These are phyloP conservation scores for Phytophthora capsici DNA, from an alignment of 352 stramenopile genomes.

Conservation along the genomic window DNA sequence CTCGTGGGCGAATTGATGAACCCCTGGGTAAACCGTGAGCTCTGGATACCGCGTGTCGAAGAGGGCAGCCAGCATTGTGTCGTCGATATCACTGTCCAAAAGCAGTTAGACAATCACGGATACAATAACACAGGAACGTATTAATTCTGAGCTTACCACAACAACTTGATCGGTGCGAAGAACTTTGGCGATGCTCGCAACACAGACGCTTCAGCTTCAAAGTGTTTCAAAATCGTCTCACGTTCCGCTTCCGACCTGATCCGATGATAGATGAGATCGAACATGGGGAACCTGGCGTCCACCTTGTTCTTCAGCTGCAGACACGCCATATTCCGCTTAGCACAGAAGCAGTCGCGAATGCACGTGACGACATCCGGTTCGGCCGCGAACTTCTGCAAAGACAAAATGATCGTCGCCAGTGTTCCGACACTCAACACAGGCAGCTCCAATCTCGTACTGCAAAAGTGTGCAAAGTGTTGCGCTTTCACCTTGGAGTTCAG, in stretches of 20 bases:
- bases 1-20: constrained; percentile 85
- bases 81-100: constrained; percentile 74
- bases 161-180: constrained; percentile 61
- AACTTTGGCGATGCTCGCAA: constrained; percentile 44
- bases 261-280: constrained; percentile 71
- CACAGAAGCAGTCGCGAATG: constrained; percentile 67
- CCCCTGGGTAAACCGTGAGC: constrained; percentile 81
- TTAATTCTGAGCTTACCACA: constrained; percentile 47
- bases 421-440: constrained; percentile 41
- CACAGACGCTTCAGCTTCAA: constrained; percentile 56
- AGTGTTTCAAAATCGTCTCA: constrained; percentile 65
- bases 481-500: constrained; percentile 79
- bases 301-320: constrained; percentile 74
- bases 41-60: constrained; percentile 86
- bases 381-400: constrained; percentile 61
- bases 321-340: constrained; percentile 44
- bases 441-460: constrained; percentile 46
- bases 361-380: constrained; percentile 56
- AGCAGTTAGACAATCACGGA: background rate
- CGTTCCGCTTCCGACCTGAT: constrained; percentile 54
- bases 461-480: constrained; percentile 76
- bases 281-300: constrained; percentile 70
- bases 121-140: background rate
- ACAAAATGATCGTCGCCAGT: constrained; percentile 58
- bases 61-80: constrained; percentile 77